phyloP scores from a whole-genome alignment of 2,329 filamentous ascomycete genomes.

The Diaporthe sp. region DNA sequence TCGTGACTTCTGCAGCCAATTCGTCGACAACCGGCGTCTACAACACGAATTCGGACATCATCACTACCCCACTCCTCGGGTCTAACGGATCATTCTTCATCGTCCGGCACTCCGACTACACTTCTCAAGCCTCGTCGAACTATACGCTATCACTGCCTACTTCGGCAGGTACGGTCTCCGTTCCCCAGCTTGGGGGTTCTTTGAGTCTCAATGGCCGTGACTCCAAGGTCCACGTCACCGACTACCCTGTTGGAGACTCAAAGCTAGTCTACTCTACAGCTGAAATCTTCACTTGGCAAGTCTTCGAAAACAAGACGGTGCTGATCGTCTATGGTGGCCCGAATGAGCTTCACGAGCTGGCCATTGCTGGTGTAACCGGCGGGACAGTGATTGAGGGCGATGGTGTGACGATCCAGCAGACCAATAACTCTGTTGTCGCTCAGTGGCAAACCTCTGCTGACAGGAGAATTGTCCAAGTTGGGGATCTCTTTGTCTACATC shows the following conservation, averaged over 20 bases:
- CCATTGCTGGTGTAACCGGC: constrained; percentile 50
- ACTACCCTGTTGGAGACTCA: constrained; percentile 72
- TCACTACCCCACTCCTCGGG: constrained; percentile 72
- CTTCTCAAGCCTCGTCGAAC: constrained; percentile 64
- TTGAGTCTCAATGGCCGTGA: constrained; percentile 74
- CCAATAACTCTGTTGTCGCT: constrained; percentile 44
- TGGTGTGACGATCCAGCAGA: constrained; percentile 43
- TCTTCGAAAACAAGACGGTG: constrained; percentile 70
- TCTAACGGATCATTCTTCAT: constrained; percentile 73
- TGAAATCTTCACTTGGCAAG: constrained; percentile 79
- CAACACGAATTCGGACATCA: constrained; percentile 68
- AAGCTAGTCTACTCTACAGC: constrained; percentile 77
- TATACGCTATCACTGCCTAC: constrained; percentile 77
- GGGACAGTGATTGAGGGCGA: constrained; percentile 42
- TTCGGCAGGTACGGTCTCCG: constrained; percentile 65
- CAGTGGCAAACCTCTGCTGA: constrained; percentile 50
- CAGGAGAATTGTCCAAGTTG: constrained; percentile 50
- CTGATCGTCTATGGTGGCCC: constrained; percentile 75
- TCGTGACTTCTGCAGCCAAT: constrained; percentile 68
- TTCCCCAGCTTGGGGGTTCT: constrained; percentile 69
- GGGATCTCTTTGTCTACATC: constrained; percentile 59
- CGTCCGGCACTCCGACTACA: constrained; percentile 75
- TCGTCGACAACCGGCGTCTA: constrained; percentile 64
- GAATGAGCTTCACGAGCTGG: constrained; percentile 74
- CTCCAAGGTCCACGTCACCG: constrained; percentile 76